Conservation (phyloP, 2,329 filamentous ascomycete genomes). For the Colletotrichum kahawae region DNA sequence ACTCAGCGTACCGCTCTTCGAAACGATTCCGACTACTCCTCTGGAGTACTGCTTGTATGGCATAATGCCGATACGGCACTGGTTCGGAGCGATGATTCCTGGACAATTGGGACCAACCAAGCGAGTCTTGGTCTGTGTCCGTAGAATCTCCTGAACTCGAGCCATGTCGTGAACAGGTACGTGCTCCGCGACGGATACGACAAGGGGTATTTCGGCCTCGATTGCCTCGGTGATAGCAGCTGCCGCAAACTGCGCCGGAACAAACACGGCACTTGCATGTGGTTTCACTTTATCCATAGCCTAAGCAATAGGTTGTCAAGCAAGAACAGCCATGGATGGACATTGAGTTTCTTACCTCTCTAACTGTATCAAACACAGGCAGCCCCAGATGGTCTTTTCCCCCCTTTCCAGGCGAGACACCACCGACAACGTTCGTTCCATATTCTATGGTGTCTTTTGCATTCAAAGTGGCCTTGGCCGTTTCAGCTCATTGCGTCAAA, state of each 20-base stretch:
- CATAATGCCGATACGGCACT: conserved; percentile 58
- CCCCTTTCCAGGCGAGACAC: conserved; percentile 42
- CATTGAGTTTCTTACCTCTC: conserved; percentile 27
- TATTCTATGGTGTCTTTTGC: conserved; percentile 42
- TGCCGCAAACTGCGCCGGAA: conserved; percentile 70
- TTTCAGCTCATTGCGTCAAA: not conserved
- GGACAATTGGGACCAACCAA: conserved; percentile 83
- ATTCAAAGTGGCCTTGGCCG: conserved; percentile 38
- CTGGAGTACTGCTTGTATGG: conserved; percentile 47
- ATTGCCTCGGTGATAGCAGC: conserved; percentile 76
- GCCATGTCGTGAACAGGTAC: conserved; percentile 81
- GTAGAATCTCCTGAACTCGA: conserved; percentile 70
- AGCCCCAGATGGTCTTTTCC: conserved; percentile 35
- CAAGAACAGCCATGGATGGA: not conserved
- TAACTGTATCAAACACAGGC: conserved; percentile 39
- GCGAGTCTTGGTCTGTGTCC: conserved; percentile 73
- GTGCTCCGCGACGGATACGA: conserved; percentile 81
- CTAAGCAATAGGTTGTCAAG: conserved; percentile 20
- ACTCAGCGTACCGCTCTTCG: conserved; percentile 81
- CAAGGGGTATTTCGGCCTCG: conserved; percentile 77
- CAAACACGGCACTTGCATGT: conserved; percentile 76
- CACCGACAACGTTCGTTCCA: conserved; percentile 41
- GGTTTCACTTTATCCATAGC: conserved; percentile 50
- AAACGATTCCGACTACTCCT: conserved; percentile 75
- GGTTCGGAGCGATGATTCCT: conserved; percentile 77